Evolutionary conservation across 192 early-diverging fungal species (phyloP), one percentile per base, ranked within the genome.

Genomic region (Backusella mclennaniae): DNA sequence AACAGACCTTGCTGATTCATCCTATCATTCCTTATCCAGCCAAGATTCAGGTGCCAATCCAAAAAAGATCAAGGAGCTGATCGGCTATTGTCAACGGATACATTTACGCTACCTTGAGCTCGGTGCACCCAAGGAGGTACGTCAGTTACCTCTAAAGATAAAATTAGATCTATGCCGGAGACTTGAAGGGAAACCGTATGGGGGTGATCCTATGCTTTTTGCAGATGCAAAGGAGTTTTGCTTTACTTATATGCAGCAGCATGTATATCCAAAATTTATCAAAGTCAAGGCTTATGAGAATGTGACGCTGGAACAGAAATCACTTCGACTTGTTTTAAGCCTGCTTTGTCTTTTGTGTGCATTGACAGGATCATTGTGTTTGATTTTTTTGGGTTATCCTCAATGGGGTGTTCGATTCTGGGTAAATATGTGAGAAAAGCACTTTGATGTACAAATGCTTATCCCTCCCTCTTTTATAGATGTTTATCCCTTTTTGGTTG

Each of bases 251-350:
- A 89, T 90, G 88, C 78, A 87, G 53, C 74, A 77, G 29, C 77
- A 86, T 33, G 82, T 79, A 12, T 90, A 86, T 68, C 88, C 89
- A 21, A 77, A 84, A 52, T 90, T 90, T 70, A 56, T 90, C n/a
- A 67, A 82, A 29, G 76, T 82, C n/a, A 84, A 87, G 21, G 87
- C 84, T 11, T 89, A 83, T 69, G 87, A 87, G 7, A 90, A 90
- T 68, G 86, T 88, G 69, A 85, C 77, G 8, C 66, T 80, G 14
- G 77, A 70, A 31, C 88, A 90, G 21, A 79, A 79, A 33, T 19
- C 87, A 35, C 39, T 82, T 41, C 75, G 89, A 41, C 53, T 84
- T n/a, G 77, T 82, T 1, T 1, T 87, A 12, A 88, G 89, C 0
- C 56, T 89, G 9, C 73, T 85, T 11, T 81, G 78, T 1, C 69